These are phyloP conservation scores for Durotheca rogersii DNA, from an alignment of 495 filamentous ascomycete species.

Conservation along the genomic window DNA sequence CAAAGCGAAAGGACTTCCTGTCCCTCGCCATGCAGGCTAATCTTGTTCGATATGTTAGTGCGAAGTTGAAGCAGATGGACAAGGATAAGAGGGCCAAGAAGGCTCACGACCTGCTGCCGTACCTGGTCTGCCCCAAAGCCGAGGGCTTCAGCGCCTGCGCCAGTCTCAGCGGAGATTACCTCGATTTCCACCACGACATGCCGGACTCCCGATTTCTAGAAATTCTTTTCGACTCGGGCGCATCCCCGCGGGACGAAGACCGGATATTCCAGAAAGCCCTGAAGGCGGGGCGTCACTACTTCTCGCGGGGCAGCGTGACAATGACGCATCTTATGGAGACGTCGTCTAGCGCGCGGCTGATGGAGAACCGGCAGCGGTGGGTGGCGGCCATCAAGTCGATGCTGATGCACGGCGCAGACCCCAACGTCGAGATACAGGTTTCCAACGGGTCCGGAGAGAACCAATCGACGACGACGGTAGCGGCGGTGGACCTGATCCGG, in stretches of 20 bases:
- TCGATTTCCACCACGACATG: conserved; percentile 40
- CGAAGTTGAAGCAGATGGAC: conserved; percentile 19
- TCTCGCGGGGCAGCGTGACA: conserved; percentile 33
- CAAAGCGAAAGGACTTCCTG: conserved; percentile 35
- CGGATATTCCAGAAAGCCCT: conserved; percentile 29
- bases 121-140: conserved; percentile 32
- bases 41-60: conserved; percentile 28
- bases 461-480: conserved; percentile 27
- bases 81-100: conserved; percentile 25
- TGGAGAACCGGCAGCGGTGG: conserved; percentile 36
- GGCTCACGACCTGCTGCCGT: conserved; percentile 31
- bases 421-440: conserved; percentile 29
- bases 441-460: conserved; percentile 23
- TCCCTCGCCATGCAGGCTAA: conserved; percentile 35
- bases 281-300: conserved; percentile 34
- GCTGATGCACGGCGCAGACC: conserved; percentile 34
- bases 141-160: conserved; percentile 38
- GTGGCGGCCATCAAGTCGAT: conserved; percentile 35
- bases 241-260: conserved; percentile 18
- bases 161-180: conserved; percentile 31
- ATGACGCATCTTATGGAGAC: conserved; percentile 38
- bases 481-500: conserved; percentile 33
- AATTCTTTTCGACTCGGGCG: conserved; percentile 30
- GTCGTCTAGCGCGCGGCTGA: conserved; percentile 29
- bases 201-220: conserved; percentile 33